Conservation (phyloP, 2,329 filamentous ascomycete species). For the Aspergillus nomiae region DNA sequence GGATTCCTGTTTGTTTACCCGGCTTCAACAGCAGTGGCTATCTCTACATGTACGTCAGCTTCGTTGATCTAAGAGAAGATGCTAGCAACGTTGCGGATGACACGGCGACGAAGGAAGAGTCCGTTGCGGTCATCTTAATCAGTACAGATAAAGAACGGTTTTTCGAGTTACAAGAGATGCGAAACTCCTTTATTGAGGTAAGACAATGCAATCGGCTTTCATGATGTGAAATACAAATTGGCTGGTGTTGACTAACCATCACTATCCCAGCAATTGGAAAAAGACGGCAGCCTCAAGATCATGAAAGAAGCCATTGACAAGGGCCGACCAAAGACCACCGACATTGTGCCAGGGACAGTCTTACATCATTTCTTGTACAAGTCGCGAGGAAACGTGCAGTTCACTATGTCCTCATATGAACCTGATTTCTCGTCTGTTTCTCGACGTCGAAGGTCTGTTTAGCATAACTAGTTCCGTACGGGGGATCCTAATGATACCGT, state of each 20-base stretch:
- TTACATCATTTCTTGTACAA: slow-evolving; percentile 96
- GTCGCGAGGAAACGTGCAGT: slow-evolving; percentile 91
- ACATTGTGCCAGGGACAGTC: slow-evolving; percentile 77
- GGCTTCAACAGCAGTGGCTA: slow-evolving; percentile 97
- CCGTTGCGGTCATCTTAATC: slow-evolving; percentile 88
- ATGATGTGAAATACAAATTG: not conserved
- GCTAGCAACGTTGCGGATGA: slow-evolving; percentile 45
- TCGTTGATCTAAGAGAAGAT: slow-evolving; percentile 68
- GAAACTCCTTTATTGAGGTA: slow-evolving; percentile 61
- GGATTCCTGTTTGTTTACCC: slow-evolving; percentile 93
- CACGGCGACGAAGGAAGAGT: slow-evolving; percentile 60
- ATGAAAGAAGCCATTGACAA: slow-evolving; percentile 71
- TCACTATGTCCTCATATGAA: slow-evolving; percentile 81
- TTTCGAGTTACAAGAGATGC: slow-evolving; percentile 78
- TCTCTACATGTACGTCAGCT: slow-evolving; percentile 99
- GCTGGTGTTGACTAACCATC: slow-evolving; percentile 28
- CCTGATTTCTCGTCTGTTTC: slow-evolving; percentile 66
- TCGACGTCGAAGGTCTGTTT: slow-evolving; percentile 60
- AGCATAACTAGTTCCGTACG: too few species aligned
- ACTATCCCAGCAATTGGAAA: slow-evolving; percentile 65
- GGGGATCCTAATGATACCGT: not conserved
- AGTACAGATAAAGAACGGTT: slow-evolving; percentile 93
- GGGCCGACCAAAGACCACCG: slow-evolving; percentile 70
- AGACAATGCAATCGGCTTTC: slow-evolving; percentile 16
- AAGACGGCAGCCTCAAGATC: slow-evolving; percentile 71